Evolutionary conservation across 1,139 yeast genomes (phyloP), one percentile per base, ranked within the genome.

Genomic region (Yamadazyma conglobata): DNA sequence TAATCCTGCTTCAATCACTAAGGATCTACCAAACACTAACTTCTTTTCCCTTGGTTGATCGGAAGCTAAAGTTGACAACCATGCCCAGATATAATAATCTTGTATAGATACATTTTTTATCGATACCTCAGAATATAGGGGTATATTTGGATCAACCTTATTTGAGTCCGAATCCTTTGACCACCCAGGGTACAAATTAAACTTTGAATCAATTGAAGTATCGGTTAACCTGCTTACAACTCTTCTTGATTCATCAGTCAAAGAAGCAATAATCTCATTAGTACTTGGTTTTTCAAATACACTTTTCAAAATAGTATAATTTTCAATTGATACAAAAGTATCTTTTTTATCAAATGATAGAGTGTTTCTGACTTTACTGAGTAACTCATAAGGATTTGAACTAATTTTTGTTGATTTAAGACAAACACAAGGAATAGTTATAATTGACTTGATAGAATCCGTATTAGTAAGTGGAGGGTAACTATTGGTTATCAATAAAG

Each of bases 1-100:
- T 39, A 79, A 63, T 17, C 76, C 78, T 28, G 84, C 80, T 43
- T 82, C 89, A 4, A 81, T 72, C 5, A 87, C 85, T 33, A 86
- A 65, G 0, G 94, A 78, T 38, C 93, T 70, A 5, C 96, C 96
- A 62, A 87, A 87, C 2, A 79, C 56, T 19, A 72, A 71, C 52
- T 83, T 83, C 44, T 79, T 75, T 18, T 63, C 58, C 22, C 70
- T 64, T 1, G 88, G 77, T 50, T 85, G 86, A 48, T 87, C 96
- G 25, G 79, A 72, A 0, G 86, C 86, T 16, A 86, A 55, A 2
- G 88, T 73, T 3, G 88, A 78, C 45, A 86, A 63, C 96, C 96
- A 87, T 0, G 95, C 76, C 95, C 95, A 87, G 17, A 86, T 84
- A 48, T 81, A 86, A 50, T 83, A 87, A 50, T 87, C 96, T 54